Percentiles rank a stretch among this genome's conserved stretches.
These are phyloP conservation scores for Cornus suecica DNA, from an alignment of 148 eudicot genomes.

Conservation along the genomic window DNA sequence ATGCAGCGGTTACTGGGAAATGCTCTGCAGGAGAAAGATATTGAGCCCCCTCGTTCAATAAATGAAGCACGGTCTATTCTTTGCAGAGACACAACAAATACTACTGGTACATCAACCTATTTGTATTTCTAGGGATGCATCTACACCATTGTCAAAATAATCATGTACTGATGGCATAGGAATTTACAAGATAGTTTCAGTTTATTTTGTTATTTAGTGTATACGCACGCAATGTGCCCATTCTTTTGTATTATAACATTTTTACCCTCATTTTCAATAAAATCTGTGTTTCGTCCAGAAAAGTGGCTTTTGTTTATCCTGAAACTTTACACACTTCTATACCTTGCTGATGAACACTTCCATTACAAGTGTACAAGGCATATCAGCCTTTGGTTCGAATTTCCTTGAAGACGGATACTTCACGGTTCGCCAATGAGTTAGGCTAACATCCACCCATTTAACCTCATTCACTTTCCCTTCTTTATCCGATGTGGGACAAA, in stretches of 20 bases:
- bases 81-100: slow-evolving; percentile 60
- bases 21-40: slow-evolving; percentile 70
- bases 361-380: no score
- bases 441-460: no score
- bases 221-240: not conserved
- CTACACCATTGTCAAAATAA: not conserved
- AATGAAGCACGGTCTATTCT: slow-evolving; percentile 83
- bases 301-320: no score
- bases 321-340: no score
- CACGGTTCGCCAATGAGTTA: no score
- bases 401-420: no score
- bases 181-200: not conserved
- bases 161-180: not conserved
- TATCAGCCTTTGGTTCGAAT: no score
- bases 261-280: no score
- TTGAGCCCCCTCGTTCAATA: slow-evolving; percentile 77
- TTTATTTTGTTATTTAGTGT: not conserved
- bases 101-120: slow-evolving; percentile 49
- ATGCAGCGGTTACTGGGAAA: slow-evolving; percentile 88
- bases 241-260: not conserved
- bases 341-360: no score
- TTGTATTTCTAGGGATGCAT: slow-evolving; percentile 30
- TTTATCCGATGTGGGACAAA: no score
- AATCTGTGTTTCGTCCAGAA: no score
- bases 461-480: no score